Percentiles rank a stretch among this genome's conserved stretches.
Conservation (phyloP, 2,329 filamentous ascomycete species). For the Acarospora socialis region DNA sequence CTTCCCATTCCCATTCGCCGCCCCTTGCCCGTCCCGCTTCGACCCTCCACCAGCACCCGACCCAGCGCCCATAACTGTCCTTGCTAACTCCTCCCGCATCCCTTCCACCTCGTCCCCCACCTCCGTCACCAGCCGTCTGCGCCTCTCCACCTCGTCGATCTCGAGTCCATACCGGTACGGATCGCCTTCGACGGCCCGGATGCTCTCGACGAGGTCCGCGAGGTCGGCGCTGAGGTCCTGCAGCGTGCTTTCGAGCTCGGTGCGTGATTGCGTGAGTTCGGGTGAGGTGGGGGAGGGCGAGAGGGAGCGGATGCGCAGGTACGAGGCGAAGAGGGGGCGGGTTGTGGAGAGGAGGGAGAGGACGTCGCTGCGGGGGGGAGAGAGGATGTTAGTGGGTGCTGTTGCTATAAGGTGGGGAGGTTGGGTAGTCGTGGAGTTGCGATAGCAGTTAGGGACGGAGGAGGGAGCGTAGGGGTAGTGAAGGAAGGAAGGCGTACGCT, state of each 20-base stretch:
- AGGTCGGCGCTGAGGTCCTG: conserved; percentile 71
- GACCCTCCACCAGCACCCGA: conserved; percentile 25
- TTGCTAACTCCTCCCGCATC: conserved; percentile 71
- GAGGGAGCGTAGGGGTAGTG: background rate
- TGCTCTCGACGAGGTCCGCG: conserved; percentile 72
- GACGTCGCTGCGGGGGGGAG: conserved; percentile 53
- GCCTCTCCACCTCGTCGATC: conserved; percentile 63
- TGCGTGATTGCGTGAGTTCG: conserved; percentile 47
- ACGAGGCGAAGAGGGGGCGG: conserved; percentile 81
- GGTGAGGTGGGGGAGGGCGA: conserved; percentile 57
- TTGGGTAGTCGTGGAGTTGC: too few relatives aligned
- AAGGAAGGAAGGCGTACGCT: conserved; percentile 34
- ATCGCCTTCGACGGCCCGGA: conserved; percentile 74
- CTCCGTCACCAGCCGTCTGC: conserved; percentile 72
- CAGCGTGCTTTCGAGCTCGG: conserved; percentile 66
- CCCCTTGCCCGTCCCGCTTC: conserved; percentile 30
- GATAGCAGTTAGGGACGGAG: conserved; percentile 1
- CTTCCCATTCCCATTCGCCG: conserved; percentile 22
- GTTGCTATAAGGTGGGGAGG: conserved; percentile 6
- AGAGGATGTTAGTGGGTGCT: conserved; percentile 7
- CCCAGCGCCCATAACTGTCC: conserved; percentile 31
- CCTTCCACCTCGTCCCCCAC: conserved; percentile 78
- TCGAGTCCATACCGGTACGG: conserved; percentile 80
- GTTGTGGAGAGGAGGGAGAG: conserved; percentile 66
- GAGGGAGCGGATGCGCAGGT: conserved; percentile 86